Base-by-base conservation (phyloP, 139 green algal species). In the Tetraselmis striata region DNA sequence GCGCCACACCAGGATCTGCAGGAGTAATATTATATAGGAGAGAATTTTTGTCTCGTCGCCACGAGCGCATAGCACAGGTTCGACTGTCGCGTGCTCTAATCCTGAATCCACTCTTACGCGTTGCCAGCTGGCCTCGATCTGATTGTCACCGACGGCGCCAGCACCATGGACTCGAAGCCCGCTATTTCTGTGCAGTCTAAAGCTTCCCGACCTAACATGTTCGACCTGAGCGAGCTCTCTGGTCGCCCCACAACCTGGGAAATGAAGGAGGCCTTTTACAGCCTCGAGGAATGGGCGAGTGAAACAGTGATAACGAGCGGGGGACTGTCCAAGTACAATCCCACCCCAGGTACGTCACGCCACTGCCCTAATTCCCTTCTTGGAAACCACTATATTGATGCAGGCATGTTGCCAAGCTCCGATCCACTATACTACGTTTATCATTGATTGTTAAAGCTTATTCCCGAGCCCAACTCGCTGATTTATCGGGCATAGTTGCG, bases 251-350 rank as follows among this genome's bases (percentile, higher is more conserved):
- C 45, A 5, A 67, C 45, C 18, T 67, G 45, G 45, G 45, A 67
- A 67, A 67, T 25, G 45, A 18, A 67, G 11, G 45, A 67, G 45
- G 45, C 18, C 11, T 67, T 67, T 18, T 67, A 67, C 45, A 67
- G 45, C 18, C 18, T 67, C 5, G 45, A 67, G 11, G 45, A 67
- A 67, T 67, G 18, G 11, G 45, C 45, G 45, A 25, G 45, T 18
- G 45, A 67, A 67, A 67, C 11, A 25, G 45, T 67, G 11, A 18
- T 67, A 67, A 18, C 11, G 11, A 67, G 45, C 45, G 45, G 45
- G 5, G 45, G 45, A 18, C 18, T 32, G 1, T 82, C 75, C 59
- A 93, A 94, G 79, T 92, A 93, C 84, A 95, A 95, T 77, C 93
- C 92, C 2, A 94, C 92, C 0, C 92, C 92, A 83, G 92, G 93